A percentile compares a stretch with the other conserved stretches of the same genome.
Conservation (phyloP, 257 asterid genomes). For the Penstemon barbatus region DNA sequence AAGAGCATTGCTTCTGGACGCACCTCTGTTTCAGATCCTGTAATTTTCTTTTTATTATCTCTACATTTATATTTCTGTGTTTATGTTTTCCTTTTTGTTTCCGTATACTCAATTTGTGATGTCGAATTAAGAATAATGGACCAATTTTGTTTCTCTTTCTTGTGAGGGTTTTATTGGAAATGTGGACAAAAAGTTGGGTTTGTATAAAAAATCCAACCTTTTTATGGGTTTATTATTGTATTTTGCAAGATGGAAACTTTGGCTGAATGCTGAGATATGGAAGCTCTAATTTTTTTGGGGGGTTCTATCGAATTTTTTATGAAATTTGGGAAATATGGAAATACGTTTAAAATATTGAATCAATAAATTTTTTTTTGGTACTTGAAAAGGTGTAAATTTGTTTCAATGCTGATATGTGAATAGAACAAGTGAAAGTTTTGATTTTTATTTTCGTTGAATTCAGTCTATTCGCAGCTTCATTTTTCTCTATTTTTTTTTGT, state of each 20-base stretch:
- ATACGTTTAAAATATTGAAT: no score
- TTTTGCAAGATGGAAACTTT: no score
- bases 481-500: conserved; percentile 8
- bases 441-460: conserved; percentile 26
- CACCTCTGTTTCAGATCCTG: conserved; percentile 93
- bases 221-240: background rate
- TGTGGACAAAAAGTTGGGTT: conserved; percentile 1
- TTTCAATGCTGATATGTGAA: conserved; percentile 21
- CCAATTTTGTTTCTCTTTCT: conserved; percentile 12
- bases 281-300: no score
- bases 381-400: conserved; percentile 10
- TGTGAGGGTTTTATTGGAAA: conserved; percentile 17
- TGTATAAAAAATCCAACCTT: conserved; percentile 6
- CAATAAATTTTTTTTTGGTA: background rate
- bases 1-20: conserved; percentile 99
- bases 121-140: background rate
- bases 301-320: no score
- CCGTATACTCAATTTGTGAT: background rate
- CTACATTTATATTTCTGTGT: background rate
- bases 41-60: conserved; percentile 34
- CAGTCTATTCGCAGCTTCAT: conserved; percentile 1
- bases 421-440: conserved; percentile 3
- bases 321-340: no score
- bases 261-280: no score
- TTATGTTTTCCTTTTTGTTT: background rate